Base-by-base conservation (phyloP, 305 asterid species). In the Coffea humblotiana region DNA sequence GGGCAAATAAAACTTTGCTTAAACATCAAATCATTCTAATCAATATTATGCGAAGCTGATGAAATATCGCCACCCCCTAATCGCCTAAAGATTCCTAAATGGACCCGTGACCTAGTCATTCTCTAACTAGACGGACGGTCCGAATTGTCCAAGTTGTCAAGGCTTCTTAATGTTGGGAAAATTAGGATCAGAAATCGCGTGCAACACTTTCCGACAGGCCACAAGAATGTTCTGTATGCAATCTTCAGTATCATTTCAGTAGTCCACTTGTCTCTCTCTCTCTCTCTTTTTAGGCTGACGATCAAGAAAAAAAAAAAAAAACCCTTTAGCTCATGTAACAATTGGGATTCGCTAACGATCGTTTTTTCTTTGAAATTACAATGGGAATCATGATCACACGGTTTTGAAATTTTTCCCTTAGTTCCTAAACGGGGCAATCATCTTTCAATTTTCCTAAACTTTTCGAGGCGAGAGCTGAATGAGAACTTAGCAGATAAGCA, bases 401-500 rank as follows among this genome's bases (percentile, higher is more conserved):
- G 7, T 23, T 18, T 21, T 19, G 21, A 21, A 58, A 58, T 4
- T 6, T 32, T 19, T 5, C 2, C 63, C 25, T 8, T 23, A 54
- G 61, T 56, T 56, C 63, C 25, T 19, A 4, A 56, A 56, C 18
- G 63, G 63, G 18, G 63, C n/a, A 5, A 56, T 56, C 63, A 6
- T 56, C 8, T 56, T 56, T 16, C 18, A 56, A 51, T 9, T 71
- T 45, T 40, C 23, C 6, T 16, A 19, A 63, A 19, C 45, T 14
- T 60, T 51, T 12, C 15, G 10, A 12, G 18, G 21, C 58, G 10
- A 37, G 48, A 0, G 79, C 65, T 66, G 71, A 66, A 76, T 74
- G 52, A 47, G 71, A 56, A 16, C 80, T 68, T 40, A 47, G 43
- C 67, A 76, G 66, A 69, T 29, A 61, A 83, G 74, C 67, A 45